These are phyloP conservation scores for Camillea tinctor DNA, from an alignment of 2,329 filamentous ascomycete genomes.

Conservation along the genomic window DNA sequence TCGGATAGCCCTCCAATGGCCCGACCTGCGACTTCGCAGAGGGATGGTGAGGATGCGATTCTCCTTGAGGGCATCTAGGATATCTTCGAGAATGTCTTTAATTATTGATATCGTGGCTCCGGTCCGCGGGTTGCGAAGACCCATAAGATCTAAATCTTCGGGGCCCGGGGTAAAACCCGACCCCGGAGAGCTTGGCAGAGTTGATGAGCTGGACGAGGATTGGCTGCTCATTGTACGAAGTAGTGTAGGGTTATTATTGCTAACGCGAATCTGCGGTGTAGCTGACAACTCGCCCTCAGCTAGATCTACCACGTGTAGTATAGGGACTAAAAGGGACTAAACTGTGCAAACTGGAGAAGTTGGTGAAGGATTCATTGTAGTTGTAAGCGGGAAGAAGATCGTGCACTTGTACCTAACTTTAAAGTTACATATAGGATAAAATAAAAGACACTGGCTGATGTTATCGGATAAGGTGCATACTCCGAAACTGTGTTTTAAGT, in stretches of 20 bases:
- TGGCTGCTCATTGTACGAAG: neutral
- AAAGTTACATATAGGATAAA: no score
- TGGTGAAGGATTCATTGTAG: neutral
- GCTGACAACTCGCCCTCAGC: no score
- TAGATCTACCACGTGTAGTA: no score
- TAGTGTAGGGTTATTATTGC: neutral
- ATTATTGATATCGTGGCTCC: slow-evolving; percentile 48
- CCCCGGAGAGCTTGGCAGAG: neutral
- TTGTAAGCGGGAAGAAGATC: no score
- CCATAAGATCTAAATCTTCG: neutral
- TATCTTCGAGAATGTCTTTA: slow-evolving; percentile 52
- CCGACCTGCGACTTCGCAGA: slow-evolving; percentile 38
- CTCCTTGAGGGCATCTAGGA: slow-evolving; percentile 49
- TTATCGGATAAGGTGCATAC: no score
- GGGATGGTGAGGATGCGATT: slow-evolving; percentile 47
- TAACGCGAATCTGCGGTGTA: no score
- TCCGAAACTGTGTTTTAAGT: no score
- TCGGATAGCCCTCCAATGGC: slow-evolving; percentile 18
- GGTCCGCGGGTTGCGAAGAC: slow-evolving; percentile 8
- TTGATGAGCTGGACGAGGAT: neutral
- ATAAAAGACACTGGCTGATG: no score
- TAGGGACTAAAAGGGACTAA: neutral
- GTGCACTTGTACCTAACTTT: no score
- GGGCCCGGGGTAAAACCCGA: neutral
- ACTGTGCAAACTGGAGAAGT: no score